These are phyloP conservation scores for Truncatella angustata DNA, from an alignment of 2,329 filamentous ascomycete genomes.

Conservation along the genomic window DNA sequence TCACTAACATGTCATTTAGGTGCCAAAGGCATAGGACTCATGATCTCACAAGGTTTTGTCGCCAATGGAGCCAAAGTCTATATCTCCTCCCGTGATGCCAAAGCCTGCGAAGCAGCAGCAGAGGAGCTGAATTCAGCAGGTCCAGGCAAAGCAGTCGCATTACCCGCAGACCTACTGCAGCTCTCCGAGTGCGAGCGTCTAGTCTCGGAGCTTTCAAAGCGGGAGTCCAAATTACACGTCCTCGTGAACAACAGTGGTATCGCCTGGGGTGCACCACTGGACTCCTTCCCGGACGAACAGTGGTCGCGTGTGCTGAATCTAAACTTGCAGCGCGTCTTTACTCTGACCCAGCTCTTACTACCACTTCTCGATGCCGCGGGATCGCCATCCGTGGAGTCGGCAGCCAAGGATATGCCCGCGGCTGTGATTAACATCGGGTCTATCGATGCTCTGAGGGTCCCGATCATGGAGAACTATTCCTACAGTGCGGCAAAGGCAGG, in stretches of 20 bases:
- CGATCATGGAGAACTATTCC: constrained; percentile 56
- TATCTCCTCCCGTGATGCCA: constrained; percentile 62
- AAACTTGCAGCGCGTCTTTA: constrained; percentile 68
- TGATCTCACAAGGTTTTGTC: constrained; percentile 68
- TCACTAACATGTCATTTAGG: constrained; percentile 24
- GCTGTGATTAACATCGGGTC: constrained; percentile 65
- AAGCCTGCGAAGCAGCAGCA: constrained; percentile 54
- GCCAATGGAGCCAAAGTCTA: constrained; percentile 63
- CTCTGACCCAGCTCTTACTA: constrained; percentile 60
- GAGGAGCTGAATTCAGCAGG: constrained; percentile 54
- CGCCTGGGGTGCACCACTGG: constrained; percentile 61
- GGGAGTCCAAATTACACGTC: constrained; percentile 55
- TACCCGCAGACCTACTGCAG: constrained; percentile 64
- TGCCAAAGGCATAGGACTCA: constrained; percentile 63
- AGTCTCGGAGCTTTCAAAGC: constrained; percentile 46
- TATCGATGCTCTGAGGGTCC: constrained; percentile 61
- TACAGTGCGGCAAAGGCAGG: constrained; percentile 64
- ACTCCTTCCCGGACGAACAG: constrained; percentile 55
- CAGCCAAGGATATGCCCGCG: constrained; percentile 41
- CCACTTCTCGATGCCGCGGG: constrained; percentile 55
- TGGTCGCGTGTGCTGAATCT: constrained; percentile 62
- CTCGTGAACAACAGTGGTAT: constrained; percentile 67
- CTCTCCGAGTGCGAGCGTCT: constrained; percentile 54
- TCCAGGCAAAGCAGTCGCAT: constrained; percentile 50
- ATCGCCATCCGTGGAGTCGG: constrained; percentile 16